Percentiles rank a stretch among this genome's conserved stretches.
These are phyloP conservation scores for Heliophila coronopifolia DNA, from an alignment of 441 rosid species.

Conservation along the genomic window DNA sequence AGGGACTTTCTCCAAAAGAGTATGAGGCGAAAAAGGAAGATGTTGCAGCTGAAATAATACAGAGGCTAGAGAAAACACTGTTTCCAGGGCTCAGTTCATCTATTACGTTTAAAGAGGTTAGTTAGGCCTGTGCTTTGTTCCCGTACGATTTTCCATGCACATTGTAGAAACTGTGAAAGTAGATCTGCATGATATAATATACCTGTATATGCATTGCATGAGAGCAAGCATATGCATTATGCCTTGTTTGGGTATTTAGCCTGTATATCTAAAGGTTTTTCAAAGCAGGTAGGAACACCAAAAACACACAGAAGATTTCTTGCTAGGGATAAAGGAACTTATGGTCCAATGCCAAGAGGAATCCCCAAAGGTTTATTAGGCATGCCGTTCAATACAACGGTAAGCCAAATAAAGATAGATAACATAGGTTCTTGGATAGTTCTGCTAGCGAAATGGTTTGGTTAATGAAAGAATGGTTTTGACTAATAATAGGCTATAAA, in stretches of 20 bases:
- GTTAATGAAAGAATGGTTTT: slow-evolving; percentile 15
- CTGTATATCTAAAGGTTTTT: slow-evolving; percentile 5
- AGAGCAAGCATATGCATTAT: not conserved
- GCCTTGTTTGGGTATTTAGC: not conserved
- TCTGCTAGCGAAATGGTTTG: not conserved
- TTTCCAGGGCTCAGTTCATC: slow-evolving; percentile 80
- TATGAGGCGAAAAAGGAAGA: slow-evolving; percentile 73
- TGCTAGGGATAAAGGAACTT: slow-evolving; percentile 81
- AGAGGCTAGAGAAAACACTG: slow-evolving; percentile 74
- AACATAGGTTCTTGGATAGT: not conserved
- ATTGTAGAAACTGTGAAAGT: slow-evolving; percentile 3
- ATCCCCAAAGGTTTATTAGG: slow-evolving; percentile 88
- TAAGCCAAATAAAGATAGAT: slow-evolving; percentile 30
- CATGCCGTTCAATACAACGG: slow-evolving; percentile 95
- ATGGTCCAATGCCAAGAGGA: slow-evolving; percentile 88
- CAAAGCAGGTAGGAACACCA: slow-evolving; percentile 73
- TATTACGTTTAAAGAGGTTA: slow-evolving; percentile 77
- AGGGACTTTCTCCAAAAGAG: slow-evolving; percentile 71
- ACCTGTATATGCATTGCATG: slow-evolving; percentile 4
- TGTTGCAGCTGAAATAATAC: slow-evolving; percentile 56
- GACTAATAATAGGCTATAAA: slow-evolving; percentile 62
- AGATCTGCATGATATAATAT: not conserved
- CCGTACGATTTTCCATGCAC: not conserved
- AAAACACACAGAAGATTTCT: slow-evolving; percentile 81
- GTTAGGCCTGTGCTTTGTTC: slow-evolving; percentile 29